These are phyloP conservation scores for Amanita pseudoporphyria DNA, from an alignment of 768 basidiomycete species.

Conservation along the genomic window DNA sequence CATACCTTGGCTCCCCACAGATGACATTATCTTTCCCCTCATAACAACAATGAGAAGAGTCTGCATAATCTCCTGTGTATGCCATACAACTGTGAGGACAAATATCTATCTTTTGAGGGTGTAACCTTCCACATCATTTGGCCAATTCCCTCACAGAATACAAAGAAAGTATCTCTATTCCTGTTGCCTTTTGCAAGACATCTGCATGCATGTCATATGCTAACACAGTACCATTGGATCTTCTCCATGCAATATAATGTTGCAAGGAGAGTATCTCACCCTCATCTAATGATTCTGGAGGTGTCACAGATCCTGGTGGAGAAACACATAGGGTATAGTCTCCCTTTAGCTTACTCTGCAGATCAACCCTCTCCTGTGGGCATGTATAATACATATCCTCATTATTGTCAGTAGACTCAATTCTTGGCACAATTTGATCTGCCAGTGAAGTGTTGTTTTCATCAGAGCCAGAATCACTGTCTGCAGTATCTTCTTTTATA, in stretches of 20 bases:
- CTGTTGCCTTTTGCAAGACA: slow-evolving; percentile 12
- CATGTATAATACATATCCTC: too few relatives aligned
- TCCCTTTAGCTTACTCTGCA: neutral
- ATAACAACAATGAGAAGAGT: slow-evolving; percentile 8
- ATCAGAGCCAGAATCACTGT: too few relatives aligned
- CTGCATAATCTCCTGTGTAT: slow-evolving; percentile 14
- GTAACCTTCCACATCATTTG: slow-evolving; percentile 7
- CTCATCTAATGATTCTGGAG: neutral
- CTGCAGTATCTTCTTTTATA: too few relatives aligned
- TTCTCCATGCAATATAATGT: neutral
- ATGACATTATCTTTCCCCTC: slow-evolving; percentile 1
- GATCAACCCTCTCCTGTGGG: too few relatives aligned
- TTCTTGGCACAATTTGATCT: too few relatives aligned
- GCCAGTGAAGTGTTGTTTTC: too few relatives aligned
- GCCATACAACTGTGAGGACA: slow-evolving; percentile 18
- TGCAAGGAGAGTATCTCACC: neutral
- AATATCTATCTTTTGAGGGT: slow-evolving; percentile 13
- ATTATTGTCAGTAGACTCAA: too few relatives aligned
- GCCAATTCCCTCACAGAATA: slow-evolving; percentile 12
- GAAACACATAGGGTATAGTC: neutral
- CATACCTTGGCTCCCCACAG: too few relatives aligned
- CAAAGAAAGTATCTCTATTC: slow-evolving; percentile 13
- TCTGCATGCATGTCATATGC: slow-evolving; percentile 15
- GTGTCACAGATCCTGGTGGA: neutral
- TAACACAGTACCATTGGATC: slow-evolving; percentile 15